Base-by-base conservation (phyloP, 2,329 filamentous ascomycete species). In the Aspergillus ruber region DNA sequence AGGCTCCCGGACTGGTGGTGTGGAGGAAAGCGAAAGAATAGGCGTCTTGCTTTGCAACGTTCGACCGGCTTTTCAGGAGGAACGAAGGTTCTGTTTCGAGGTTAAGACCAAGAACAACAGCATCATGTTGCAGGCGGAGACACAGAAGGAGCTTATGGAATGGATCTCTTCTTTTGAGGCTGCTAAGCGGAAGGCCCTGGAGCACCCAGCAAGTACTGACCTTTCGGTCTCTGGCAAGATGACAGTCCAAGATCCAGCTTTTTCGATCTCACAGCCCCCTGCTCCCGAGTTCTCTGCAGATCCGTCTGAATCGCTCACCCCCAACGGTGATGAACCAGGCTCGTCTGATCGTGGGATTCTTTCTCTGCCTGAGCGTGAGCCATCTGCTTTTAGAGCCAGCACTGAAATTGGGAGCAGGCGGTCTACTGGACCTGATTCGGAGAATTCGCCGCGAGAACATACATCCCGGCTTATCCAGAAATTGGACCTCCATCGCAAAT, bases 41-140 rank as follows among this genome's bases (percentile, higher is more conserved):
- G 93, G 93, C 36, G 90, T 98, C 3, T 72, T 98, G 45, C 81
- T 98, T 35, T 98, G 93, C 72, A 95, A 88, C 60, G 86, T 93
- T 43, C 88, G 91, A 59, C 90, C 90, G 15, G 90, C 90, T 0
- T 86, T 94, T 44, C 84, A 88, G 56, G 93, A 98, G 69, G 93
- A 98, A 61, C 83, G 93, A 35, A 82, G 93, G 13, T 98, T 97
- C 69, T 97, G 93, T 65, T 96, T 98, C 60, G 93, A 98, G 69
- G 86, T 98, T 61, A 98, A 97, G 75, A 98, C 93, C 2, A 98
- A 96, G 68, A 95, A 88, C 61, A 87, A 87, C 53, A 93, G 85
- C 43, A 83, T 95, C 53, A 74, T 96, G 50, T 76, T 98, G 3
- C 93, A 98, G 70, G 88, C 91, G 4, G 93, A 98, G 65, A 95